Conservation (phyloP, 2,329 filamentous ascomycete species). For the Penicillium sp. region DNA sequence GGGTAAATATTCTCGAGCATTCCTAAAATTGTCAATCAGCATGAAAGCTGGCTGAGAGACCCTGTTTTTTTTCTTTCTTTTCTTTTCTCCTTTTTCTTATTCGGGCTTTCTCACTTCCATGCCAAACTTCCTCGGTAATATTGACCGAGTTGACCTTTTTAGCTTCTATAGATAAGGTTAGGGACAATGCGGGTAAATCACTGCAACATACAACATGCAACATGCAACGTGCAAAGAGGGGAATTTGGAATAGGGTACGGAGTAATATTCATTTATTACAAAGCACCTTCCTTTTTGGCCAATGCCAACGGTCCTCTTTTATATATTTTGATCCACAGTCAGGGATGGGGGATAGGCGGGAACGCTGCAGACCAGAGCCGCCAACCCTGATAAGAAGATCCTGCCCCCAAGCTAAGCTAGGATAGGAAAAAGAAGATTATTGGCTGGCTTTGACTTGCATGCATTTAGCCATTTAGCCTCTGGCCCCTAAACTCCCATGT, state of each 20-base stretch:
- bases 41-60: not conserved
- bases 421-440: not conserved
- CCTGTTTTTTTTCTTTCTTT: not conserved
- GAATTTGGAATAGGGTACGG: not conserved
- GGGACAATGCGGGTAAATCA: constrained; percentile 3
- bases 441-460: not conserved
- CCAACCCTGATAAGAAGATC: not conserved
- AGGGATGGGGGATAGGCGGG: constrained; percentile 2
- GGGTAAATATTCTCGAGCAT: not conserved
- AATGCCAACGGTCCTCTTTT: too few relatives aligned
- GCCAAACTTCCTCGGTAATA: not conserved
- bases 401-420: not conserved
- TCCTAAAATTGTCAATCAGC: not conserved
- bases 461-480: not conserved
- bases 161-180: constrained; percentile 6
- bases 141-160: not conserved
- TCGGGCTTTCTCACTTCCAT: not conserved
- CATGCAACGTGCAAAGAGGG: not conserved
- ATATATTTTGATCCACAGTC: not conserved
- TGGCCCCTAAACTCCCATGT: not conserved
- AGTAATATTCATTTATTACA: not conserved
- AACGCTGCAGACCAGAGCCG: constrained; percentile 1
- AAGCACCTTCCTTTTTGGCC: constrained; percentile 2
- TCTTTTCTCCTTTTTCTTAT: not conserved
- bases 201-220: constrained; percentile 1